Base-by-base conservation (phyloP, 176 grass and related monocot species). In the Musa beccarii region DNA sequence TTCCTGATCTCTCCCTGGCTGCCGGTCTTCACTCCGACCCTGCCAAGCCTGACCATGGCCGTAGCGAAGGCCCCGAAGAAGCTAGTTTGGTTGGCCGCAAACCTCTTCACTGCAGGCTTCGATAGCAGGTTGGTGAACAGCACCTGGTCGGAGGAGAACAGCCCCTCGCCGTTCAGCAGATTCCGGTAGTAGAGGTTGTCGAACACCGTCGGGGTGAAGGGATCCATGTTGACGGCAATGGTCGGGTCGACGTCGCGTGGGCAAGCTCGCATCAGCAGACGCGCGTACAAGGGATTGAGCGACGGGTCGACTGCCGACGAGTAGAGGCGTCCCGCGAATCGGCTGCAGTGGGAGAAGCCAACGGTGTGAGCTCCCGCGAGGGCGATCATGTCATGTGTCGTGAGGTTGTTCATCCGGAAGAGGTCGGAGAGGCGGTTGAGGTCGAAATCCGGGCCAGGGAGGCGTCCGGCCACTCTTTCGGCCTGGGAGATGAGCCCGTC, bases 321-420 rank as follows among this genome's bases (percentile, higher is more conserved):
- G 77, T 92, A 96, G 0, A 96, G 87, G 74, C 93, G 71, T 9
- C 52, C 1, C 53, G 75, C 57, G 81, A 96, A 96, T 66, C 93
- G 87, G 59, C 51, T 79, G 87, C 93, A 96, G 79, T 96, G 93
- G 29, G 85, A 72, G 69, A 96, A 96, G 7, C 92, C 92, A 29
- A 92, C 80, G 10, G 92, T 96, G 92, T 96, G 92, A 49, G 85
- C 92, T 0, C 92, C 92, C 1, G 92, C 92, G 68, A 96, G 92
- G 16, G 87, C 83, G 0, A 90, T 51, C 92, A 96, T 20, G 83
- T 96, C 92, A 4, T 0, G 1, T 79, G 51, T 4, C 10, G 64
- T 77, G 75, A 96, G 74, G 50, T 73, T 76, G 9, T 72, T 63
- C 49, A 11, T 70, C 15, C 61, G 16, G 66, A 96, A 96, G 49